phyloP scores from a whole-genome alignment of 805 yeast genomes.

The Wickerhamomyces tratensis region DNA sequence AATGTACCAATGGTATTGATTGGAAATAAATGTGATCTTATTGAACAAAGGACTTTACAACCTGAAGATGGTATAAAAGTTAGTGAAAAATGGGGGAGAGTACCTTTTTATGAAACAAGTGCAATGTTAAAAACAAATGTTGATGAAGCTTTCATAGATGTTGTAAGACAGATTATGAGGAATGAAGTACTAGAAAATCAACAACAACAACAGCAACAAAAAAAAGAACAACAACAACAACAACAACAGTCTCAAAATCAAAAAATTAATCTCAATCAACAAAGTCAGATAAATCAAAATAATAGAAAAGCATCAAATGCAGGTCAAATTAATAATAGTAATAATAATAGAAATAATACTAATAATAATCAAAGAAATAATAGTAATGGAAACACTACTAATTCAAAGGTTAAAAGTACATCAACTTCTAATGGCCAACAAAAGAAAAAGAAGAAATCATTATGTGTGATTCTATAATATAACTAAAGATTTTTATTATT shows the following conservation, averaged over 20 bases:
- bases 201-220: constrained; percentile 4
- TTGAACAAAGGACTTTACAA: constrained; percentile 60
- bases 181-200: constrained; percentile 34
- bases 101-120: constrained; percentile 87
- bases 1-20: constrained; percentile 84
- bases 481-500: too few species aligned
- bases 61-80: constrained; percentile 79
- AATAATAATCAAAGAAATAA: constrained; percentile 2
- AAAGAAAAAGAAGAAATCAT: constrained; percentile 13
- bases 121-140: constrained; percentile 89
- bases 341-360: too few species aligned
- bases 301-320: neutral
- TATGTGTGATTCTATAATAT: neutral
- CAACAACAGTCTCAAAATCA: neutral
- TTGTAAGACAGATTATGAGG: constrained; percentile 82
- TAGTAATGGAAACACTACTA: constrained; percentile 5
- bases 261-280: neutral
- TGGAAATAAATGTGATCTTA: constrained; percentile 86
- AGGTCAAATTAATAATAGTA: neutral
- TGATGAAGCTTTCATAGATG: constrained; percentile 82
- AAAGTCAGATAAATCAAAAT: neutral
- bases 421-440: neutral
- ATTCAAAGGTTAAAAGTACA: too few species aligned
- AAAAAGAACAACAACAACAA: constrained; percentile 7
- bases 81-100: constrained; percentile 76